A percentile compares a stretch with the other conserved stretches of the same genome.
Conservation (phyloP, 2,329 filamentous ascomycete genomes). For the Didymella pinodella region DNA sequence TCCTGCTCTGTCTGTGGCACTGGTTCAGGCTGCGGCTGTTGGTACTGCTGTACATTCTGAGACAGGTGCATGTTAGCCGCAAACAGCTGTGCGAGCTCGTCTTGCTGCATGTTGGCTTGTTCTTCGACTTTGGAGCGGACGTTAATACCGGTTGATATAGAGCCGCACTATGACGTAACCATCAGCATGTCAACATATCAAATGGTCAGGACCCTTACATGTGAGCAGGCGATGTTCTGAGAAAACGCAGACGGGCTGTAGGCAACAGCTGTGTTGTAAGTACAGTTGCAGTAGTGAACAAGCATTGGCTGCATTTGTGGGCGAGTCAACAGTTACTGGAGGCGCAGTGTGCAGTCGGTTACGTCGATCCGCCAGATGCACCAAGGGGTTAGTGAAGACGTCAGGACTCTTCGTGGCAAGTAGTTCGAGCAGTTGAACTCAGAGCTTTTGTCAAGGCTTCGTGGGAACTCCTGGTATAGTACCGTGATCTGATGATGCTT, state of each 20-base stretch:
- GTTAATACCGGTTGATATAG: slow-evolving; percentile 55
- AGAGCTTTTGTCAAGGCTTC: neutral
- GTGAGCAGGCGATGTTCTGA: slow-evolving; percentile 54
- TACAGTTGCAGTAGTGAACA: slow-evolving; percentile 51
- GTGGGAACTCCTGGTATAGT: neutral
- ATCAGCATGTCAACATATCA: slow-evolving; percentile 36
- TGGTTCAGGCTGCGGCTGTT: slow-evolving; percentile 57
- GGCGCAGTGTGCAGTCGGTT: neutral
- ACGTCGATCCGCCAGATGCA: slow-evolving; percentile 11
- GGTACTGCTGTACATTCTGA: slow-evolving; percentile 39
- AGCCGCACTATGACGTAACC: slow-evolving; percentile 56
- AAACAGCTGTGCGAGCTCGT: slow-evolving; percentile 84
- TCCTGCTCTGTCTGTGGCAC: slow-evolving; percentile 28
- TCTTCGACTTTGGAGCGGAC: slow-evolving; percentile 43
- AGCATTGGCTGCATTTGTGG: slow-evolving; percentile 49
- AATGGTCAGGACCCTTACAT: slow-evolving; percentile 52
- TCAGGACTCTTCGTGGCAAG: slow-evolving; percentile 29
- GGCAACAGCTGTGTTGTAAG: slow-evolving; percentile 51
- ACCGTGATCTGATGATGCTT: slow-evolving; percentile 12
- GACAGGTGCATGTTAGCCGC: slow-evolving; percentile 74
- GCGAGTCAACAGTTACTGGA: slow-evolving; percentile 11
- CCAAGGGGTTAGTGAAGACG: slow-evolving; percentile 34
- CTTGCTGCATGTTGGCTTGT: slow-evolving; percentile 67
- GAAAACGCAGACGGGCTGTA: slow-evolving; percentile 56
- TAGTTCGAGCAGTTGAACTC: slow-evolving; percentile 6